Conservation (phyloP, 2,329 filamentous ascomycete genomes). For the Phaeoacremonium minimum region DNA sequence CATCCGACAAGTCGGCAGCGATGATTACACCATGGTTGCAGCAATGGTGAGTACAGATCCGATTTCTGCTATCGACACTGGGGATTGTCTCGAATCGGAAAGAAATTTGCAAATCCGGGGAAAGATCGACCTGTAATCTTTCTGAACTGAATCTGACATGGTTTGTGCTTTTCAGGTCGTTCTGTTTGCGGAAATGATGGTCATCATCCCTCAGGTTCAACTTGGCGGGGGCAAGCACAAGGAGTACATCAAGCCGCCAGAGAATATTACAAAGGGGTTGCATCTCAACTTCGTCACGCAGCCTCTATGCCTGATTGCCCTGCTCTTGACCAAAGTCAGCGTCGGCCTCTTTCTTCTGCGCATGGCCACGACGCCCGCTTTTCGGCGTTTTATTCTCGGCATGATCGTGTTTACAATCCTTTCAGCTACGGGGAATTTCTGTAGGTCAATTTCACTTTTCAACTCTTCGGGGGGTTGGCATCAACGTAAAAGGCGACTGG, state of each 20-base stretch:
- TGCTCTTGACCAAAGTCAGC: constrained; percentile 21
- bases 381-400: constrained; percentile 26
- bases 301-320: constrained; percentile 19
- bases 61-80: too few relatives aligned
- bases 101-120: too few relatives aligned
- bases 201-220: constrained; percentile 20
- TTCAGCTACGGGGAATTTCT: constrained; percentile 29
- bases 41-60: too few relatives aligned
- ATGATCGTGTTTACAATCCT: constrained; percentile 30
- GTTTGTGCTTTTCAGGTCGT: too few relatives aligned
- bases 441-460: constrained; percentile 22
- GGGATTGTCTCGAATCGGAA: too few relatives aligned
- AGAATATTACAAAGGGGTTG: too few relatives aligned
- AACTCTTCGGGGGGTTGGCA: neutral
- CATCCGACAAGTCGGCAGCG: constrained; percentile 15
- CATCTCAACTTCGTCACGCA: constrained; percentile 25
- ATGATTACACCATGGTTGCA: constrained; percentile 21
- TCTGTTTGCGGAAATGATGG: constrained; percentile 19
- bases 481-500: too few relatives aligned
- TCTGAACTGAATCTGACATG: too few relatives aligned
- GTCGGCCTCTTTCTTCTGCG: constrained; percentile 25
- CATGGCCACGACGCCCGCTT: constrained; percentile 29
- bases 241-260: constrained; percentile 18
- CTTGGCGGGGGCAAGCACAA: constrained; percentile 19
- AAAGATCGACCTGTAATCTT: too few relatives aligned